Evolutionary conservation across 2,329 filamentous ascomycete genomes (phyloP).

Genomic region (Exophiala aquamarina): DNA sequence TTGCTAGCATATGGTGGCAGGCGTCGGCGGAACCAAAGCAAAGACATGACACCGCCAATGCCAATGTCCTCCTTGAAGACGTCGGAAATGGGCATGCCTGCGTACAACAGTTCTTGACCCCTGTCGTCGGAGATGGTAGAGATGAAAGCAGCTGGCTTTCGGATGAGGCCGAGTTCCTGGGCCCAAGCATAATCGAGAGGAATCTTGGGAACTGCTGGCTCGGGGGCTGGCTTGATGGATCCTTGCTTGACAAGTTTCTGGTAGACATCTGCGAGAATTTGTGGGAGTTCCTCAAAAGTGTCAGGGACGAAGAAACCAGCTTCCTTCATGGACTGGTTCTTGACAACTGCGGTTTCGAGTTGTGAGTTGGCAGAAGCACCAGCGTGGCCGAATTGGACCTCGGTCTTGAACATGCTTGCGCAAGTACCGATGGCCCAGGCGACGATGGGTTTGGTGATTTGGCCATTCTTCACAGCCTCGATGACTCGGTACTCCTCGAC

Average conservation of each 20-base stretch:
- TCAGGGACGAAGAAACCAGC: conserved; percentile 92
- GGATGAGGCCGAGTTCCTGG: conserved; percentile 97
- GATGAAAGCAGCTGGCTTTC: conserved; percentile 99
- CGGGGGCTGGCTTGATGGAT: conserved; percentile 78
- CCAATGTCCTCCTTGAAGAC: conserved; percentile 99
- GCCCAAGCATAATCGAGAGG: conserved; percentile 99
- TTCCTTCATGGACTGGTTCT: conserved; percentile 96
- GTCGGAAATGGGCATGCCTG: conserved; percentile 99
- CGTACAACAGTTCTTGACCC: conserved; percentile 98
- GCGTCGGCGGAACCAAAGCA: conserved; percentile 98
- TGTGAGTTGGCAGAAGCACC: conserved; percentile 99
- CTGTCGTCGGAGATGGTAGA: conserved; percentile 99
- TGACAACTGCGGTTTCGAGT: conserved; percentile 91
- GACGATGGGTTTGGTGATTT: conserved; percentile 97
- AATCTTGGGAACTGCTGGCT: conserved; percentile 97
- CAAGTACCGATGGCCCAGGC: conserved; percentile 99
- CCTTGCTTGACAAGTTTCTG: conserved; percentile 81
- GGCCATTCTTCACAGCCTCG: conserved; percentile 89
- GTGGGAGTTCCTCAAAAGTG: conserved; percentile 94
- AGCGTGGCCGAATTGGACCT: conserved; percentile 99
- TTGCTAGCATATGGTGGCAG: conserved; percentile 95
- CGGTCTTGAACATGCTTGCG: conserved; percentile 99
- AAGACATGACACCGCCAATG: conserved; percentile 99
- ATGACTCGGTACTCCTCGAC: conserved; percentile 99
- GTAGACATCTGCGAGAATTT: conserved; percentile 76